Evolutionary conservation across 805 yeast species (phyloP).

Genomic region (Tetrapisispora fleetii): DNA sequence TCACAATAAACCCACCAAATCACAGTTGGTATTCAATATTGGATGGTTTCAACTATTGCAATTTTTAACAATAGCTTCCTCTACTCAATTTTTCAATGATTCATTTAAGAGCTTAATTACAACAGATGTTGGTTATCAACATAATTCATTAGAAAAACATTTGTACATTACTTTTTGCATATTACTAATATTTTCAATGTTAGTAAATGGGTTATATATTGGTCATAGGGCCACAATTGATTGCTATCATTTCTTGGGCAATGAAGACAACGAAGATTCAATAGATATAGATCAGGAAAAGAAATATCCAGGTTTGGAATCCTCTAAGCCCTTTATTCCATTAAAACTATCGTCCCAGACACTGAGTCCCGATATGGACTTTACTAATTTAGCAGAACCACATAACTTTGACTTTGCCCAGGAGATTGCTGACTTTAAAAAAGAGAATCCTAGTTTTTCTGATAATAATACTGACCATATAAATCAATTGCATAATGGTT

Average conservation of each 20-base stretch:
- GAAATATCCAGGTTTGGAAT: not conserved
- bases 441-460: not conserved
- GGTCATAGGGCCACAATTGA: conserved; percentile 5
- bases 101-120: conserved; percentile 5
- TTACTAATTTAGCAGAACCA: not conserved
- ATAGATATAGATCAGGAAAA: conserved; percentile 2
- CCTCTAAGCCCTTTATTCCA: conserved; percentile 14
- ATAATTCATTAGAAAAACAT: conserved; percentile 7
- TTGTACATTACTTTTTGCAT: conserved; percentile 15
- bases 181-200: conserved; percentile 12
- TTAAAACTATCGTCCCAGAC: conserved; percentile 28
- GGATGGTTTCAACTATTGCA: conserved; percentile 8
- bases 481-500: too few species aligned
- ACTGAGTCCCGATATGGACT: conserved; percentile 23
- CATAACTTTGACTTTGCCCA: not conserved
- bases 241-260: not conserved
- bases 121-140: not conserved
- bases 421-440: not conserved
- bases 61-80: conserved; percentile 11
- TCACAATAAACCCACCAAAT: not conserved
- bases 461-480: not conserved
- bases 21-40: not conserved
- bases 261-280: not conserved
- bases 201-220: conserved; percentile 14
- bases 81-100: conserved; percentile 15